Evolutionary conservation across 306 rosid species (phyloP).

Genomic region (Phaseolus lunatus): DNA sequence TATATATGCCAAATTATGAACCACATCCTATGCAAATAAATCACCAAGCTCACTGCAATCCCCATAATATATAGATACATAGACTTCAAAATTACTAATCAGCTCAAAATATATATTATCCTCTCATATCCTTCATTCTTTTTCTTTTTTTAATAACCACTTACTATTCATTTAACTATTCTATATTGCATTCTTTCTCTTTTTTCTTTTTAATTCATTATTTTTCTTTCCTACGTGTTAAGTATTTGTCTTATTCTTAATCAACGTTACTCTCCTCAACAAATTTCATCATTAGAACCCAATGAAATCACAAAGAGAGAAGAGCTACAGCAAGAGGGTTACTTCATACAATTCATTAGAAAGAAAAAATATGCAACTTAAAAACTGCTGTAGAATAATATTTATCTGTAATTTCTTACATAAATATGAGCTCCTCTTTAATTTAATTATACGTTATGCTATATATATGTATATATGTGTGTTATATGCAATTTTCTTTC

Average conservation of each 20-base stretch:
- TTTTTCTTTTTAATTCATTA: slow-evolving; percentile 9
- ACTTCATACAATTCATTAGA: neutral
- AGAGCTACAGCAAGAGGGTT: neutral
- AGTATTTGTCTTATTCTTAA: neutral
- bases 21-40: neutral
- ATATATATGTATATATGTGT: neutral
- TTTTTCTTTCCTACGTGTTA: neutral
- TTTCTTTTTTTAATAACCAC: neutral
- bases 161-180: neutral
- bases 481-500: neutral
- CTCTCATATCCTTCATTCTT: neutral
- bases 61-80: neutral
- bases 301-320: neutral
- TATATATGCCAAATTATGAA: neutral
- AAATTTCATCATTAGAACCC: neutral
- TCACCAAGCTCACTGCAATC: neutral
- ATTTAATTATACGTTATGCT: neutral
- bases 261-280: neutral
- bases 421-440: neutral
- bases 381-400: neutral
- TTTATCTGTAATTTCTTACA: neutral
- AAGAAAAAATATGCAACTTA: neutral
- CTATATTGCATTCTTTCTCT: neutral
- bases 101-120: too few relatives aligned
- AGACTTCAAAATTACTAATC: too few relatives aligned